Percentiles rank a stretch among this genome's conserved stretches.
phyloP scores from a whole-genome alignment of 345 rosid species.

The Raphanus raphanistrum region DNA sequence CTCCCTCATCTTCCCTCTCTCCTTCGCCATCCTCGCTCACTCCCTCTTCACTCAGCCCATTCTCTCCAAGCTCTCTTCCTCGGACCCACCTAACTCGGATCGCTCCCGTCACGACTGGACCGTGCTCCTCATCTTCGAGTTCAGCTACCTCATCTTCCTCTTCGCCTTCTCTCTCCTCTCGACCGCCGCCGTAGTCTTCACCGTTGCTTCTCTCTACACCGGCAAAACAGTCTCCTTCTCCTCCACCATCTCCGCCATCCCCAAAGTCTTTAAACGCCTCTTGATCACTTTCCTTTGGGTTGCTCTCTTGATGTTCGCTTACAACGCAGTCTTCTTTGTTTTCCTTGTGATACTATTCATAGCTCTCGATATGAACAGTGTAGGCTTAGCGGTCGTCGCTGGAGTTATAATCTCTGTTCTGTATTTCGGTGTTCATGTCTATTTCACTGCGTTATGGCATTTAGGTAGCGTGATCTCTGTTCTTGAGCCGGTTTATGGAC shows the following conservation, averaged over 20 bases:
- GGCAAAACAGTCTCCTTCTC: constrained; percentile 85
- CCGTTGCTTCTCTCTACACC: constrained; percentile 92
- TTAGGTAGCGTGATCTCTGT: constrained; percentile 94
- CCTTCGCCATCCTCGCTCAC: constrained; percentile 82
- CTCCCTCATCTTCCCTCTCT: constrained; percentile 72
- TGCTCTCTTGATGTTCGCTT: constrained; percentile 61
- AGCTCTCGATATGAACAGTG: constrained; percentile 53
- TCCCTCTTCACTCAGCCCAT: constrained; percentile 85
- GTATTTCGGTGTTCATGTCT: constrained; percentile 77
- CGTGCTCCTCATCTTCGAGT: constrained; percentile 65
- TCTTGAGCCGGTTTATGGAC: constrained; percentile 81
- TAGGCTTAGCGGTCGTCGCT: constrained; percentile 47
- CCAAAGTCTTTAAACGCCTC: constrained; percentile 78
- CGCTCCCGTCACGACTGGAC: constrained; percentile 76
- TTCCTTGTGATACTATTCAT: constrained; percentile 56
- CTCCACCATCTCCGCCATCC: constrained; percentile 73
- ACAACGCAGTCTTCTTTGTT: constrained; percentile 56
- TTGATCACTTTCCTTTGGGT: constrained; percentile 87
- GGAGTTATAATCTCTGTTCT: constrained; percentile 50
- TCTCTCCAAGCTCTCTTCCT: constrained; percentile 42
- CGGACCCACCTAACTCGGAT: constrained; percentile 41
- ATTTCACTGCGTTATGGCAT: constrained; percentile 97
- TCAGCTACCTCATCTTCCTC: constrained; percentile 83
- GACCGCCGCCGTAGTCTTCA: constrained; percentile 95
- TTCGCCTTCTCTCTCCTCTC: constrained; percentile 95